A percentile compares a stretch with the other conserved stretches of the same genome.
Conservation (phyloP, 2,329 filamentous ascomycete genomes). For the Delphinella strobiligena region DNA sequence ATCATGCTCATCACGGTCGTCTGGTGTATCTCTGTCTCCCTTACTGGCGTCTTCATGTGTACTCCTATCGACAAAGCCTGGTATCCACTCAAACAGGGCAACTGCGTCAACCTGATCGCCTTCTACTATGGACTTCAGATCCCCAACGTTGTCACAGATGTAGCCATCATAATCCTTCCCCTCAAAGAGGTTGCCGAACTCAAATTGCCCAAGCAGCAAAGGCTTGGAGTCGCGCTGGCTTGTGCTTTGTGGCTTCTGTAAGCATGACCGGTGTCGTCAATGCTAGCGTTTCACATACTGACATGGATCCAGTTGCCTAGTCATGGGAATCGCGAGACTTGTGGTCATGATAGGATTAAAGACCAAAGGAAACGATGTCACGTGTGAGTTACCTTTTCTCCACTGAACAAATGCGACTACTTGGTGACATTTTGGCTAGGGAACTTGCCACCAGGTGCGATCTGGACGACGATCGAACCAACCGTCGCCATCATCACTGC, state of each 20-base stretch:
- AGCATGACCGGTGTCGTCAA: neutral
- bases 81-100: neutral
- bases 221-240: constrained; percentile 4
- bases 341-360: constrained; percentile 8
- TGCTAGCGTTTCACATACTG: neutral
- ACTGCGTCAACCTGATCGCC: constrained; percentile 8
- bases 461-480: constrained; percentile 13
- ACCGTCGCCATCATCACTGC: constrained; percentile 11
- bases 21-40: constrained; percentile 9
- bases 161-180: constrained; percentile 10
- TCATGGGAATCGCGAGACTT: constrained; percentile 10
- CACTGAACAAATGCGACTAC: neutral
- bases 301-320: neutral
- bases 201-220: constrained; percentile 6
- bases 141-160: constrained; percentile 11
- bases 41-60: constrained; percentile 10
- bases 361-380: constrained; percentile 5
- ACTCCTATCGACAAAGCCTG: constrained; percentile 9
- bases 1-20: constrained; percentile 8
- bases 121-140: constrained; percentile 14
- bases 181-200: constrained; percentile 7
- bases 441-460: constrained; percentile 8
- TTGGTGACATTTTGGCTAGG: constrained; percentile 2
- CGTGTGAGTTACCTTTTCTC: constrained; percentile 7
- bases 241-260: constrained; percentile 5